Conservation (phyloP, 1,284 basidiomycete species). For the Coniophora puteana region DNA sequence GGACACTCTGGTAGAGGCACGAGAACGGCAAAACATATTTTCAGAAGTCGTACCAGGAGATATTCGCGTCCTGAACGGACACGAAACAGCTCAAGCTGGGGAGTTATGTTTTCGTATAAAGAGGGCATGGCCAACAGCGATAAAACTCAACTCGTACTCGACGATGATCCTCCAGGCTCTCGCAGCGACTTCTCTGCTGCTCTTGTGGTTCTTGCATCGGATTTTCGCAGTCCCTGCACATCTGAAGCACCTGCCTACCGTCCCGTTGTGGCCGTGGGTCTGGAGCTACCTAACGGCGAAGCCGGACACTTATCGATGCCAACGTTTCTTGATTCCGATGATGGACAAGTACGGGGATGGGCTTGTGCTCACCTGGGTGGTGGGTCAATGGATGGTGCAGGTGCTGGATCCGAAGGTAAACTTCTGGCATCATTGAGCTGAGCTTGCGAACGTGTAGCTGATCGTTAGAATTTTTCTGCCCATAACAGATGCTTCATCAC, state of each 20-base stretch:
- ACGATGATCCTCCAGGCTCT: too few relatives aligned
- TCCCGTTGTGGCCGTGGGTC: constrained; percentile 15
- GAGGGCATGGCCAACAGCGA: too few relatives aligned
- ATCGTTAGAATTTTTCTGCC: constrained; percentile 23
- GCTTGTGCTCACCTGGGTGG: constrained; percentile 18
- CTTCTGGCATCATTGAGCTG: constrained; percentile 10
- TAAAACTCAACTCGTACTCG: too few relatives aligned
- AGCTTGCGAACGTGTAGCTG: constrained; percentile 22
- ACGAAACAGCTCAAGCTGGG: too few relatives aligned
- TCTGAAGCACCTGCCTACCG: constrained; percentile 17
- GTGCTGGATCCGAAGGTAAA: constrained; percentile 18
- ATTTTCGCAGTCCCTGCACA: constrained; percentile 15
- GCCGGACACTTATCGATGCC: constrained; percentile 15
- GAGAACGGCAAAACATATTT: too few relatives aligned
- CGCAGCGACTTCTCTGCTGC: too few relatives aligned
- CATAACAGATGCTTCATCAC: constrained; percentile 31
- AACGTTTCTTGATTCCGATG: constrained; percentile 14
- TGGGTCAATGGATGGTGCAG: constrained; percentile 23
- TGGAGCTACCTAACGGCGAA: constrained; percentile 17
- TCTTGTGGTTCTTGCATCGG: too few relatives aligned
- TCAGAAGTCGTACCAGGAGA: too few relatives aligned
- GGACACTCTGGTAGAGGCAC: too few relatives aligned
- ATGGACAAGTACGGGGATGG: constrained; percentile 6
- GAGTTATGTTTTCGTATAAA: too few relatives aligned
- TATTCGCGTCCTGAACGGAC: too few relatives aligned